Conservation (phyloP, 164 flowering plant species). For the Litsea cubeba region DNA sequence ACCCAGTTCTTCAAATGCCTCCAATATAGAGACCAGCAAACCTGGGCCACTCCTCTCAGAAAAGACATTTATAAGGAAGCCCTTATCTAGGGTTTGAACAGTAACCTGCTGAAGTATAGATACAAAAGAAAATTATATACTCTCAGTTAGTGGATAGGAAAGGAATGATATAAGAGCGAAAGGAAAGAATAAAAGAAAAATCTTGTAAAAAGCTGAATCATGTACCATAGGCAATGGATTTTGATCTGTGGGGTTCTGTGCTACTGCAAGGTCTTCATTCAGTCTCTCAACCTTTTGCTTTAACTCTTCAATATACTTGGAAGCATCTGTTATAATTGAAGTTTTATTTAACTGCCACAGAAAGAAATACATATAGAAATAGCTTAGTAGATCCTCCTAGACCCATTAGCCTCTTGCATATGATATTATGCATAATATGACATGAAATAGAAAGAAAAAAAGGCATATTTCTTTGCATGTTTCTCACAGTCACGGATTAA, state of each 20-base stretch:
- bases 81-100: conserved; percentile 67
- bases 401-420: neutral
- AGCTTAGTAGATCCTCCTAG: neutral
- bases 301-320: conserved; percentile 72
- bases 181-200: neutral
- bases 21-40: conserved; percentile 60
- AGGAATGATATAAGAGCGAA: neutral
- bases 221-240: conserved; percentile 37
- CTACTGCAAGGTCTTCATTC: conserved; percentile 50
- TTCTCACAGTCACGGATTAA: too few species aligned
- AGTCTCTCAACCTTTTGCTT: conserved; percentile 71
- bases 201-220: neutral
- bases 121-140: neutral
- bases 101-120: conserved; percentile 36
- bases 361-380: neutral
- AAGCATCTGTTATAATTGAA: conserved; percentile 76
- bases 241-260: conserved; percentile 22
- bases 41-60: conserved; percentile 56
- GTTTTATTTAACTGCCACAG: conserved; percentile 49
- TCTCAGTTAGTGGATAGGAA: neutral
- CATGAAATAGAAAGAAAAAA: too few species aligned
- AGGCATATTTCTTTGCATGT: too few species aligned
- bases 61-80: conserved; percentile 56
- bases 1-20: conserved; percentile 77
- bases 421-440: neutral